Evolutionary conservation across 345 rosid species (phyloP).

Genomic region (Boechera divaricarpa): DNA sequence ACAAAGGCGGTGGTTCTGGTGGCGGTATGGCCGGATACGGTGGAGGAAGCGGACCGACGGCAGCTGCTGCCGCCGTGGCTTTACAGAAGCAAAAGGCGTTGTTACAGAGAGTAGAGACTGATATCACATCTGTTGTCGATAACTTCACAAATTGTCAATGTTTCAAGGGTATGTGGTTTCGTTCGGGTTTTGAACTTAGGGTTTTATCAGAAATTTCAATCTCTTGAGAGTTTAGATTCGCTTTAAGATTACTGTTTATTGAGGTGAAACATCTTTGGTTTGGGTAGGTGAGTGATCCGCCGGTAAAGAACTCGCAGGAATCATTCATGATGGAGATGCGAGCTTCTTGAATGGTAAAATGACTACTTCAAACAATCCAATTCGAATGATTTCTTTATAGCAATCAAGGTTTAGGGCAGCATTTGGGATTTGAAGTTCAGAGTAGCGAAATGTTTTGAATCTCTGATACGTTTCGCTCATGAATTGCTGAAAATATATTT

Average conservation of each 20-base stretch:
- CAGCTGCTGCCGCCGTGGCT: constrained; percentile 79
- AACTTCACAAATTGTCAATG: constrained; percentile 88
- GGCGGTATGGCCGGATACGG: constrained; percentile 49
- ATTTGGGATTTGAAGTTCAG: neutral
- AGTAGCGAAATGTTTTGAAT: neutral
- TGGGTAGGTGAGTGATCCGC: constrained; percentile 73
- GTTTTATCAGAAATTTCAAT: neutral
- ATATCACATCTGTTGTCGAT: constrained; percentile 78
- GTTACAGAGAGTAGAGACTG: constrained; percentile 82
- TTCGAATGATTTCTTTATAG: neutral
- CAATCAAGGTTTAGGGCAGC: neutral
- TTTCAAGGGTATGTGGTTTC: constrained; percentile 55
- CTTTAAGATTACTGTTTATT: neutral
- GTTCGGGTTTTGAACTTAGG: neutral
- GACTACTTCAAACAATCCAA: neutral
- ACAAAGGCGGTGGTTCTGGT: constrained; percentile 62
- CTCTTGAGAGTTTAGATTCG: neutral
- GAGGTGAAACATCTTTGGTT: neutral
- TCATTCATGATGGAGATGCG: constrained; percentile 96
- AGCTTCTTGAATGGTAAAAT: constrained; percentile 76
- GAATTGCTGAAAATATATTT: neutral
- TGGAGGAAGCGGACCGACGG: constrained; percentile 68
- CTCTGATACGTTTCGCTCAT: neutral
- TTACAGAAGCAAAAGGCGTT: constrained; percentile 84
- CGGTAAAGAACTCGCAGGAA: constrained; percentile 83